A percentile compares a stretch with the other conserved stretches of the same genome.
Evolutionary conservation across 352 stramenopile genomes (phyloP).

Genomic region (Globisporangium emineosum): DNA sequence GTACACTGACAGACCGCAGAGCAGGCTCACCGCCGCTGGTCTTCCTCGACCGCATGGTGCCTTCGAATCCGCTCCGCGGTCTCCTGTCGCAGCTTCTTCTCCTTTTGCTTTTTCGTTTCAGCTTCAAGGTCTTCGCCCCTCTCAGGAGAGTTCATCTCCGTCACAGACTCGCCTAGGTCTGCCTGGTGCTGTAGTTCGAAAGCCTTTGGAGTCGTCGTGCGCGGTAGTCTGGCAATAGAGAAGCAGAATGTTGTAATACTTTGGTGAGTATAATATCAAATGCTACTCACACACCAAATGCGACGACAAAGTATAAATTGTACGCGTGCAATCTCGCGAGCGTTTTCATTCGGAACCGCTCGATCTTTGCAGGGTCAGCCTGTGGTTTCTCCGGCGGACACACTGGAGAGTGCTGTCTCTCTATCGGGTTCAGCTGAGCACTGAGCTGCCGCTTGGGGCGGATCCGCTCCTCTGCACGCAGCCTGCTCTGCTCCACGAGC

Average conservation of each 20-base stretch:
- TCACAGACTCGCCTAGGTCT: neutral
- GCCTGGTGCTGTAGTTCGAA: neutral
- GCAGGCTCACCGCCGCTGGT: conserved; percentile 38
- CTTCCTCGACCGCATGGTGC: conserved; percentile 35
- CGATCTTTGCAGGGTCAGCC: conserved; percentile 9
- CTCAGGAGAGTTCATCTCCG: neutral
- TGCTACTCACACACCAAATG: neutral
- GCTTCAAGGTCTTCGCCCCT: conserved; percentile 24
- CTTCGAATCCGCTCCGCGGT: conserved; percentile 42
- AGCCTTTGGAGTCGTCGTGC: neutral
- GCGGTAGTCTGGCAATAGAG: neutral
- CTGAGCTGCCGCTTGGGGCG: conserved; percentile 25
- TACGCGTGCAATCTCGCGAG: conserved; percentile 13
- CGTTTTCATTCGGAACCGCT: conserved; percentile 19
- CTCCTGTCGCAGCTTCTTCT: conserved; percentile 48
- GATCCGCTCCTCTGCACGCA: conserved; percentile 45
- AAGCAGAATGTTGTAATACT: neutral
- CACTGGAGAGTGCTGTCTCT: neutral
- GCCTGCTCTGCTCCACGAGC: conserved; percentile 35
- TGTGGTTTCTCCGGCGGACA: conserved; percentile 10
- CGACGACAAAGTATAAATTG: neutral
- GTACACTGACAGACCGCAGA: neutral
- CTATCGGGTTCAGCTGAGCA: conserved; percentile 5
- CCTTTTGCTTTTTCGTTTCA: conserved; percentile 24
- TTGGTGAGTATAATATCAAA: neutral